These are phyloP conservation scores for Gaeumannomyces sp. DNA, from an alignment of 2,329 filamentous ascomycete species.

Conservation along the genomic window DNA sequence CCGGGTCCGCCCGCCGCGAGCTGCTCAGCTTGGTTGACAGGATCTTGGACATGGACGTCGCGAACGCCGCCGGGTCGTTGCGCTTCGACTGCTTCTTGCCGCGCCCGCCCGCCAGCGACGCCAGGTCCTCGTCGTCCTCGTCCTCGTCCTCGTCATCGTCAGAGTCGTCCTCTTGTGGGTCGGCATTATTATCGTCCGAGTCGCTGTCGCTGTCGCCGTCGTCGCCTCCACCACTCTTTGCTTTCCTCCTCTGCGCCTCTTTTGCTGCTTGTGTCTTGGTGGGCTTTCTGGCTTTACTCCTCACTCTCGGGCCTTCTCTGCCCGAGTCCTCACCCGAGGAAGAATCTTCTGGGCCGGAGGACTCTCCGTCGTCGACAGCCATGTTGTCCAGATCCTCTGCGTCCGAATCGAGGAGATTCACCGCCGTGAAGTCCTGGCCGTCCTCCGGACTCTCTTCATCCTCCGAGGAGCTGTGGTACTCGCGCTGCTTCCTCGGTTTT, in stretches of 20 bases:
- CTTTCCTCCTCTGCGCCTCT: not conserved
- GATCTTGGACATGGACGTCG: conserved; percentile 89
- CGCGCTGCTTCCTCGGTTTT: conserved; percentile 41
- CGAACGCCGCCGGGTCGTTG: conserved; percentile 87
- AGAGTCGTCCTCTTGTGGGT: conserved; percentile 22
- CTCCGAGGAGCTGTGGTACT: conserved; percentile 46
- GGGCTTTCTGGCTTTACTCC: conserved; percentile 15
- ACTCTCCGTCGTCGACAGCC: conserved; percentile 41
- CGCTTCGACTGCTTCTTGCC: conserved; percentile 63
- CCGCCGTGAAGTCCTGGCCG: conserved; percentile 39
- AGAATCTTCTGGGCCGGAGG: conserved; percentile 24
- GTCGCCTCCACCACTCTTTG: not conserved
- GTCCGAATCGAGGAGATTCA: conserved; percentile 51
- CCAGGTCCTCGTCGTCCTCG: conserved; percentile 20
- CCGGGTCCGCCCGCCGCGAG: conserved; percentile 77
- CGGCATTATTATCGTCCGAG: conserved; percentile 16
- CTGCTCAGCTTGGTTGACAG: conserved; percentile 81
- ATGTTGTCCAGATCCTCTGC: conserved; percentile 50
- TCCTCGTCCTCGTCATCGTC: conserved; percentile 30
- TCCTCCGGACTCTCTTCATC: conserved; percentile 25
- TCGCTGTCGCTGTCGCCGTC: not conserved
- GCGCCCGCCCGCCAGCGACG: conserved; percentile 24
- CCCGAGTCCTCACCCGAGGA: conserved; percentile 27
- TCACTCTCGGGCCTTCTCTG: conserved; percentile 15
- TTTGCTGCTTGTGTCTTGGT: conserved; percentile 14